Conservation (phyloP, 352 stramenopile species). For the Phytophthora fragariaefolia region DNA sequence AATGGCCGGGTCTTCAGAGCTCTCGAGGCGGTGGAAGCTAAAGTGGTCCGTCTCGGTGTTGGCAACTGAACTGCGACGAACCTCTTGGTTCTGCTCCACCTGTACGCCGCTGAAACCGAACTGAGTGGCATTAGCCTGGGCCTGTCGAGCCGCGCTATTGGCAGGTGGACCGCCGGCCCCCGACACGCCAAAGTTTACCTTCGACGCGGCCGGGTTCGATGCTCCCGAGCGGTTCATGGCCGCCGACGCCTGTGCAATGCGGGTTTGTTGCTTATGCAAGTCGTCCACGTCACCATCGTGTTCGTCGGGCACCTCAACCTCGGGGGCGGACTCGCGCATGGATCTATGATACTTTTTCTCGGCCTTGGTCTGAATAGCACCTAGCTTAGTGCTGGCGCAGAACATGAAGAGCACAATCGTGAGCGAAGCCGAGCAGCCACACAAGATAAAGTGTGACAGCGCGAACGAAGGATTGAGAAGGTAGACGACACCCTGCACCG, state of each 20-base stretch:
- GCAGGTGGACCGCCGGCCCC: constrained; percentile 16
- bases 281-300: constrained; percentile 46
- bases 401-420: constrained; percentile 77
- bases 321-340: constrained; percentile 45
- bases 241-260: constrained; percentile 56
- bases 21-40: constrained; percentile 39
- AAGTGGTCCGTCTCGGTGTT: constrained; percentile 29
- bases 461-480: constrained; percentile 69
- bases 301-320: constrained; percentile 28
- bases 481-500: constrained; percentile 61
- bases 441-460: constrained; percentile 63
- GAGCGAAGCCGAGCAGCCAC: constrained; percentile 43
- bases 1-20: constrained; percentile 20
- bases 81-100: constrained; percentile 13
- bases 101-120: constrained; percentile 41
- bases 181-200: constrained; percentile 38
- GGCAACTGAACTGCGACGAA: neutral
- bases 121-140: constrained; percentile 34
- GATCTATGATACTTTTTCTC: constrained; percentile 78
- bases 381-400: constrained; percentile 82
- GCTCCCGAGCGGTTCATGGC: constrained; percentile 40
- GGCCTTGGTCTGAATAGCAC: constrained; percentile 86
- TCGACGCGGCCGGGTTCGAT: constrained; percentile 27
- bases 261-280: constrained; percentile 63
- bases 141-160: constrained; percentile 36